These are phyloP conservation scores for Meredithiella fracta DNA, from an alignment of 2,329 filamentous ascomycete species.

Conservation along the genomic window DNA sequence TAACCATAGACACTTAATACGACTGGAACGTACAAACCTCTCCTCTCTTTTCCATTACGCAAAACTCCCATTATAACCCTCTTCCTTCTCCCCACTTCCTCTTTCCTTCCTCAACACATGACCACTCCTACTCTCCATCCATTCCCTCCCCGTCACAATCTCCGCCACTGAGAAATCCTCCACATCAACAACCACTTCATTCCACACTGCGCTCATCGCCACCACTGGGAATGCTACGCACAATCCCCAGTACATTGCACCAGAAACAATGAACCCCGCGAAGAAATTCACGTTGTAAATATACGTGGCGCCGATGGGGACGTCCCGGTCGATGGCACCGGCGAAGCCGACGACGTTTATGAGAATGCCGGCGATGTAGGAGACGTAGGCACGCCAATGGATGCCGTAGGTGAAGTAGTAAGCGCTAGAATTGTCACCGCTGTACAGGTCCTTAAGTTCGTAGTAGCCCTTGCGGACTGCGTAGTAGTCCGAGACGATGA, in stretches of 20 bases:
- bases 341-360: conserved; percentile 88
- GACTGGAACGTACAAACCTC: background rate
- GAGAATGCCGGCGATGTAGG: conserved; percentile 68
- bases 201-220: conserved; percentile 58
- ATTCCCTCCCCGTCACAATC: conserved; percentile 20
- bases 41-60: background rate
- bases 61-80: background rate
- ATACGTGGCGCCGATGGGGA: conserved; percentile 66
- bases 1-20: no score
- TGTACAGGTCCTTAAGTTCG: conserved; percentile 64
- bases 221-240: conserved; percentile 56
- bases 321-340: conserved; percentile 53
- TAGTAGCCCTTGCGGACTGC: conserved; percentile 67
- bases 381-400: conserved; percentile 68
- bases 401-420: conserved; percentile 64
- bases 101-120: conserved; percentile 11
- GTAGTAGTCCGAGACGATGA: conserved; percentile 82
- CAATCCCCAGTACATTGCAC: conserved; percentile 49
- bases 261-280: conserved; percentile 58
- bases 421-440: conserved; percentile 44
- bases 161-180: conserved; percentile 32
- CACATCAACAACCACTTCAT: conserved; percentile 54
- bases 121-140: conserved; percentile 23
- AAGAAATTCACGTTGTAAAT: conserved; percentile 91
- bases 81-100: conserved; percentile 12